Evolutionary conservation across 2,329 filamentous ascomycete genomes (phyloP).

Genomic region (Exophiala calicioides): DNA sequence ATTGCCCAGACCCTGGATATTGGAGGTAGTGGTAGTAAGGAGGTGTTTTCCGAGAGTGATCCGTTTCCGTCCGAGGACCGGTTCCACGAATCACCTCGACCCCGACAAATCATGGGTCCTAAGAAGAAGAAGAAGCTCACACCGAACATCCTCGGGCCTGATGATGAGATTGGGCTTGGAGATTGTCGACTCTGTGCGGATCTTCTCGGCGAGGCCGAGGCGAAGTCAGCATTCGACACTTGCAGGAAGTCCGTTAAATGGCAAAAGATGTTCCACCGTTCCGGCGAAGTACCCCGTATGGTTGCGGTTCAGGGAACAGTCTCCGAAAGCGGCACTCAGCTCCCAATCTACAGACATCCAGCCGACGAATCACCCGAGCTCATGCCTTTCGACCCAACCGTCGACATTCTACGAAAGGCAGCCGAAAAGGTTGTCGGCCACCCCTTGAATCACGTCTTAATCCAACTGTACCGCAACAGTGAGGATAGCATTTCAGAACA

Average conservation of each 20-base stretch:
- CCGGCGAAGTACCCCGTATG: slow-evolving; percentile 85
- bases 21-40: slow-evolving; percentile 2
- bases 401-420: slow-evolving; percentile 65
- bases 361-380: slow-evolving; percentile 82
- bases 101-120: background rate
- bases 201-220: slow-evolving; percentile 62
- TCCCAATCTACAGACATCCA: slow-evolving; percentile 93
- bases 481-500: slow-evolving; percentile 94
- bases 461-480: slow-evolving; percentile 88
- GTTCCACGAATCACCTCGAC: background rate
- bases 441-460: slow-evolving; percentile 83
- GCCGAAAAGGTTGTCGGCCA: slow-evolving; percentile 77
- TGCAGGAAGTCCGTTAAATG: slow-evolving; percentile 68
- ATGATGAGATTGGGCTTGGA: slow-evolving; percentile 70
- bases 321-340: slow-evolving; percentile 63
- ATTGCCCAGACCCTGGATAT: background rate
- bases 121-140: slow-evolving; percentile 21
- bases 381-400: slow-evolving; percentile 71
- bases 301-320: slow-evolving; percentile 84
- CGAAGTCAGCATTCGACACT: slow-evolving; percentile 53
- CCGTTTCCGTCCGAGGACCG: background rate
- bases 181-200: slow-evolving; percentile 75
- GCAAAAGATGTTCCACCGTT: slow-evolving; percentile 90
- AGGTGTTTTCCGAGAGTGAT: slow-evolving; percentile 1
- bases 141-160: slow-evolving; percentile 36